A percentile compares a stretch with the other conserved stretches of the same genome.
Conservation (phyloP, 2,329 filamentous ascomycete genomes). For the Westerdykella aurantiaca region DNA sequence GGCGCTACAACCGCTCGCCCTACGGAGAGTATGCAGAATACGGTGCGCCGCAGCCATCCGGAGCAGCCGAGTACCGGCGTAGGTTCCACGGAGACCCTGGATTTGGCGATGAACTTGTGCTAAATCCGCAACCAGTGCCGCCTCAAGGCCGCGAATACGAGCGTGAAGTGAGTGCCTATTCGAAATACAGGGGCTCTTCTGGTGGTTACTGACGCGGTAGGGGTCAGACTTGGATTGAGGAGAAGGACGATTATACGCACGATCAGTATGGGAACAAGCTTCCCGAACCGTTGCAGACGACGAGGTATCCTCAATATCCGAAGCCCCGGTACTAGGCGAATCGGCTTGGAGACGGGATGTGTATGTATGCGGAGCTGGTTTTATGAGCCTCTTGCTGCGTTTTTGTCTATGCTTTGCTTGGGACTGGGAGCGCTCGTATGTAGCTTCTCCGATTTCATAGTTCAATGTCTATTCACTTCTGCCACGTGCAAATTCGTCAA, state of each 20-base stretch:
- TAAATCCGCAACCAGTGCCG: slow-evolving; percentile 36
- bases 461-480: too few relatives aligned
- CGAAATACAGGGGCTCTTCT: neutral
- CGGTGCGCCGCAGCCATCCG: slow-evolving; percentile 25
- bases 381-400: too few relatives aligned
- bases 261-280: slow-evolving; percentile 34
- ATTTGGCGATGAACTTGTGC: slow-evolving; percentile 33
- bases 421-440: too few relatives aligned
- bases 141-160: slow-evolving; percentile 22
- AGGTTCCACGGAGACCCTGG: slow-evolving; percentile 32
- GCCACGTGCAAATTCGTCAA: too few relatives aligned
- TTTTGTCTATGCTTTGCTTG: too few relatives aligned
- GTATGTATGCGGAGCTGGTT: too few relatives aligned
- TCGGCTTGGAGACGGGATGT: too few relatives aligned
- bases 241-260: slow-evolving; percentile 32
- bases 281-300: slow-evolving; percentile 24
- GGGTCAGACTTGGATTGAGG: slow-evolving; percentile 31
- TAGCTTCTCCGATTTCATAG: too few relatives aligned
- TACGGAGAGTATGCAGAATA: slow-evolving; percentile 28
- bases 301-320: slow-evolving; percentile 18
- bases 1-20: slow-evolving; percentile 8
- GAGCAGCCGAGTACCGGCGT: slow-evolving; percentile 28
- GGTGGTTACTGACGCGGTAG: slow-evolving; percentile 4
- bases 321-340: neutral
- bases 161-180: slow-evolving; percentile 27